These are phyloP conservation scores for Paxillus involutus DNA, from an alignment of 768 basidiomycete species.

Conservation along the genomic window DNA sequence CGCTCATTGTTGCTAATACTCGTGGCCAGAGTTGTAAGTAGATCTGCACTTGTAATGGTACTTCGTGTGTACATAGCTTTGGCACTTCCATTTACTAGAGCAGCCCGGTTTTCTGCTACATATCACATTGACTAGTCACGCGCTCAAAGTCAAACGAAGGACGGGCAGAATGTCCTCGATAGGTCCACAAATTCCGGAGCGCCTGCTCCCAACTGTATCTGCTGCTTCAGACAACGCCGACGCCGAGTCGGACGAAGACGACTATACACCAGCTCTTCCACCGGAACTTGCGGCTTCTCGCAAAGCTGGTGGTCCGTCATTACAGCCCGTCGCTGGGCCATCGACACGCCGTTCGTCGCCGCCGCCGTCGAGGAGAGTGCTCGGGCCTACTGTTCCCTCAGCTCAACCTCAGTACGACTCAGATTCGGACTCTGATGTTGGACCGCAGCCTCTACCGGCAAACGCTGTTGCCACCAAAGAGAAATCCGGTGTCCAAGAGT, in stretches of 20 bases:
- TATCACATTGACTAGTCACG: not conserved
- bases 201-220: constrained; percentile 33
- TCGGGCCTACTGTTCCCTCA: constrained; percentile 56
- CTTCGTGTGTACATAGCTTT: too few species aligned
- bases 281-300: constrained; percentile 61
- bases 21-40: too few species aligned
- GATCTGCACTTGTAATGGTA: too few species aligned
- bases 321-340: constrained; percentile 19
- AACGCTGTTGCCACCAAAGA: constrained; percentile 34
- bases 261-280: constrained; percentile 72
- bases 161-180: constrained; percentile 43
- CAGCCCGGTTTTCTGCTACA: too few species aligned
- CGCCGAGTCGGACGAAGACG: constrained; percentile 51
- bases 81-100: too few species aligned
- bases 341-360: constrained; percentile 21
- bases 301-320: constrained; percentile 29
- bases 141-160: not conserved
- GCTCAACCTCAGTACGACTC: constrained; percentile 30
- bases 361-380: constrained; percentile 30
- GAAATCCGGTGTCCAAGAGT: constrained; percentile 73
- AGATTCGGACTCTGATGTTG: constrained; percentile 61
- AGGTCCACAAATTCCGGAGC: constrained; percentile 58
- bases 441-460: constrained; percentile 74
- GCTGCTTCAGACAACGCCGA: constrained; percentile 25
- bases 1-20: not conserved